A percentile compares a stretch with the other conserved stretches of the same genome.
phyloP scores from a whole-genome alignment of 225 moss, liverwort and hornwort genomes.

The Asterella californica region DNA sequence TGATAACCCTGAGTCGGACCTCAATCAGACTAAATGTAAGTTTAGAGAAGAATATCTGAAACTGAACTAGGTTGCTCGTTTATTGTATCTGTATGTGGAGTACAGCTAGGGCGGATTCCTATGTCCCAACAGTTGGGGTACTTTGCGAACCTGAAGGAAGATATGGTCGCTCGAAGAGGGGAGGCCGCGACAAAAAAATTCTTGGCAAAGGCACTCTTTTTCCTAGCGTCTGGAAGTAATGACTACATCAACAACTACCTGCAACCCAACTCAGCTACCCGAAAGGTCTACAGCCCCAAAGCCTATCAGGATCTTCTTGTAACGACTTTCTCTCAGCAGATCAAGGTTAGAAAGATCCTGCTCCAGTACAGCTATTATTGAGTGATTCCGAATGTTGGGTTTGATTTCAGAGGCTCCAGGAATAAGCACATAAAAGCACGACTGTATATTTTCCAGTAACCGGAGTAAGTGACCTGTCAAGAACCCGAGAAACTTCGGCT shows the following conservation, averaged over 20 bases:
- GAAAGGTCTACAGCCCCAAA: constrained; percentile 42
- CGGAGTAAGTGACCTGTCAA: not conserved
- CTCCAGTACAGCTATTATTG: not conserved
- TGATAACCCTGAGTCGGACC: too few relatives aligned
- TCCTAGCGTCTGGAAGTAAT: constrained; percentile 65
- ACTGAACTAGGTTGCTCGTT: not conserved
- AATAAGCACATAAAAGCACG: not conserved
- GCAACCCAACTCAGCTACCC: constrained; percentile 41
- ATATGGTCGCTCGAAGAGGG: constrained; percentile 20
- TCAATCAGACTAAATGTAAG: too few relatives aligned
- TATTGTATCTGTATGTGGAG: not conserved
- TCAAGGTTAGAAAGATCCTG: constrained; percentile 43
- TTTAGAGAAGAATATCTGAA: not conserved
- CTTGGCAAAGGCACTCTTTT: constrained; percentile 44
- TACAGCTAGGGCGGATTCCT: constrained; percentile 72
- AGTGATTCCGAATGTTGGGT: not conserved
- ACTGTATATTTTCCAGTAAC: too few relatives aligned
- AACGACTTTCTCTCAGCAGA: constrained; percentile 42
- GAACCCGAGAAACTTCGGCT: not conserved
- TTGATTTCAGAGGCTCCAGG: not conserved
- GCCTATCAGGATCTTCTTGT: constrained; percentile 62
- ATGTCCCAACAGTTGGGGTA: constrained; percentile 88
- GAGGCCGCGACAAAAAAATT: constrained; percentile 10
- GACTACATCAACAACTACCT: constrained; percentile 82
- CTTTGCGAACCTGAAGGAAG: constrained; percentile 52